Evolutionary conservation across 2,329 filamentous ascomycete genomes (phyloP).

Genomic region (Clarireedia monteithiana): DNA sequence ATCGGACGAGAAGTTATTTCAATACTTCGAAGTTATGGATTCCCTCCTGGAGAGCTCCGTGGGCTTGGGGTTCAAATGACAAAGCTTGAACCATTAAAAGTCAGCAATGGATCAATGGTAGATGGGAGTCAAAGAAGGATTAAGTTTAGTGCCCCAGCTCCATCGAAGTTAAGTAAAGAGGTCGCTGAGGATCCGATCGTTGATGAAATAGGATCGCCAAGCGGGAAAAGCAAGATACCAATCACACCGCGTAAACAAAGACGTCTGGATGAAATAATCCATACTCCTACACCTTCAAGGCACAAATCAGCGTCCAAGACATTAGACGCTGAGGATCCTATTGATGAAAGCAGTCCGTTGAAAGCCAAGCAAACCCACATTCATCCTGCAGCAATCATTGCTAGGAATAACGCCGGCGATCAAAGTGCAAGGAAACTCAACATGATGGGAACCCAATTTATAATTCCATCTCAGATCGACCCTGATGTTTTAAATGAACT

Average conservation of each 20-base stretch:
- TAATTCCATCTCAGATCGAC: slow-evolving; percentile 79
- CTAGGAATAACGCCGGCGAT: slow-evolving; percentile 38
- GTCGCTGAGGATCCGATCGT: slow-evolving; percentile 30
- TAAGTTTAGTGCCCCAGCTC: slow-evolving; percentile 54
- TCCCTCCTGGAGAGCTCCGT: slow-evolving; percentile 86
- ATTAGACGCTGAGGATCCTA: slow-evolving; percentile 37
- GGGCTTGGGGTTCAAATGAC: slow-evolving; percentile 91
- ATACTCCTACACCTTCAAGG: slow-evolving; percentile 24
- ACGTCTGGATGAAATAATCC: slow-evolving; percentile 17
- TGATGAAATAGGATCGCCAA: slow-evolving; percentile 39
- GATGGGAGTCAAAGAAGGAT: slow-evolving; percentile 76
- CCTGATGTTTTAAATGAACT: slow-evolving; percentile 75
- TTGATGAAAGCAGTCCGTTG: slow-evolving; percentile 45
- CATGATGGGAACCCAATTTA: slow-evolving; percentile 80
- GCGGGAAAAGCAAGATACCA: slow-evolving; percentile 21
- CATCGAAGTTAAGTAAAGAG: slow-evolving; percentile 34
- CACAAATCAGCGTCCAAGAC: slow-evolving; percentile 10
- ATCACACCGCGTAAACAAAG: slow-evolving; percentile 7
- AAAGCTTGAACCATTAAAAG: slow-evolving; percentile 75
- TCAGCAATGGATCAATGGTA: slow-evolving; percentile 37
- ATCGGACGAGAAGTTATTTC: slow-evolving; percentile 79
- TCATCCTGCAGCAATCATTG: slow-evolving; percentile 47
- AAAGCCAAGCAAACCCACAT: slow-evolving; percentile 38
- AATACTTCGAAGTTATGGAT: slow-evolving; percentile 71
- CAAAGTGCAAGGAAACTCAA: slow-evolving; percentile 63